A percentile compares a stretch with the other conserved stretches of the same genome.
These are phyloP conservation scores for Didymella pomorum DNA, from an alignment of 2,329 filamentous ascomycete species.

Conservation along the genomic window DNA sequence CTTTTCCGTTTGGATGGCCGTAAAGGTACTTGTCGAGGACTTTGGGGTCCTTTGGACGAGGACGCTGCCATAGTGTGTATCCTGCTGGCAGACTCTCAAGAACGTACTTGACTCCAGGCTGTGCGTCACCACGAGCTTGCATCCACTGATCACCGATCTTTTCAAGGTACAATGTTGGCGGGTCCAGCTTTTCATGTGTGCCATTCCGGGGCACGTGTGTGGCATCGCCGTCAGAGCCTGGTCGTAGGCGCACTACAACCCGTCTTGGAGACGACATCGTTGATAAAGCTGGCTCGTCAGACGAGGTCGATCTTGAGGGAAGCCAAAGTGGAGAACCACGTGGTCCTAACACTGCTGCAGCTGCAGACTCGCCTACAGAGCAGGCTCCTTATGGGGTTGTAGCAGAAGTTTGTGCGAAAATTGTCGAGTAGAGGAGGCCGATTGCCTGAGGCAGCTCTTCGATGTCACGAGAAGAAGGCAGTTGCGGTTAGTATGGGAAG, in stretches of 20 bases:
- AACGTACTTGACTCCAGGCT: slow-evolving; percentile 54
- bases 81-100: slow-evolving; percentile 63
- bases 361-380: too few species aligned
- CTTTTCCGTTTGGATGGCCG: slow-evolving; percentile 61
- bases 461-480: neutral
- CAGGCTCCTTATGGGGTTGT: too few species aligned
- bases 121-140: slow-evolving; percentile 50
- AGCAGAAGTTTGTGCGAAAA: too few species aligned
- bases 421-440: neutral
- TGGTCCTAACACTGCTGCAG: neutral
- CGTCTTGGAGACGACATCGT: slow-evolving; percentile 9
- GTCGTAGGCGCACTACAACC: slow-evolving; percentile 35
- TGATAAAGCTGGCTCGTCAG: too few species aligned
- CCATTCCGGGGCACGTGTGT: slow-evolving; percentile 35
- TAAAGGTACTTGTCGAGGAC: slow-evolving; percentile 64
- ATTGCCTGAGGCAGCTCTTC: neutral
- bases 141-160: slow-evolving; percentile 61
- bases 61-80: slow-evolving; percentile 61
- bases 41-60: slow-evolving; percentile 50
- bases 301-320: neutral
- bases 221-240: slow-evolving; percentile 49
- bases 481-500: slow-evolving; percentile 13
- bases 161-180: slow-evolving; percentile 56
- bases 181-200: slow-evolving; percentile 48
- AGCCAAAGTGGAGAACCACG: neutral